Base-by-base conservation (phyloP, 345 rosid species). In the Lepidium didymum region DNA sequence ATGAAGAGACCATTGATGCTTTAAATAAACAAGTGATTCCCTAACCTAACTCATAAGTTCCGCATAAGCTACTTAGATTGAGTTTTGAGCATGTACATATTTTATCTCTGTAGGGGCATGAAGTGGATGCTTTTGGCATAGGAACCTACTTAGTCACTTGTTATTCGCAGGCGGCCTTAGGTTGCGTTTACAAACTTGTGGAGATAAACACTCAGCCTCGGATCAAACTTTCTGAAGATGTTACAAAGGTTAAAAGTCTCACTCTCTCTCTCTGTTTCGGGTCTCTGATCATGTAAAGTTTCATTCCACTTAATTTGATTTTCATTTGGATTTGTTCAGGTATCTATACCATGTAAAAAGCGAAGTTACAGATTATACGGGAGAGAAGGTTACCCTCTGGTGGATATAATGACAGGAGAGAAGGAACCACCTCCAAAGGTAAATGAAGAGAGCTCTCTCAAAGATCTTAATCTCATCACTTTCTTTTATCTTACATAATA, bases 181-280 rank as follows among this genome's bases (percentile, higher is more conserved):
- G 99, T 54, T 91, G 96, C 38, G 99, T 94, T 61, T 94, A 89
- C 83, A 94, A 94, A 83, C 99, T 94, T 72, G 99, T 94, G 36
- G 99, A 94, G 84, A 91, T 94, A 72, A 87, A 87, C 64, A 75
- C 76, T 73, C 96, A 94, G 77, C 99, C 97, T 70, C 91, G 96
- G 50, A 94, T 94, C 74, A 94, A 94, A 79, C 97, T 94, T 31
- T 94, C 99, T 21, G 99, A 94, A 84, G 99, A 94, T 81, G 92
- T 94, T 75, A 80, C 99, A 34, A 94, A 91, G 97, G 99, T 94
- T 66, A n/a, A 29, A 23, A 60, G 13, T 44, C 29, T 36, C 19
- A 13, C 7, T 14, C 47, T 7, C 7, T 49, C 8, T 49, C 55
- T 29, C 1, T 4, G 7, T 56, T 58, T 9, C 8, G 0, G 4